Base-by-base conservation (phyloP, 192 early-diverging fungal genomes). In the Umbelopsis vinacea region DNA sequence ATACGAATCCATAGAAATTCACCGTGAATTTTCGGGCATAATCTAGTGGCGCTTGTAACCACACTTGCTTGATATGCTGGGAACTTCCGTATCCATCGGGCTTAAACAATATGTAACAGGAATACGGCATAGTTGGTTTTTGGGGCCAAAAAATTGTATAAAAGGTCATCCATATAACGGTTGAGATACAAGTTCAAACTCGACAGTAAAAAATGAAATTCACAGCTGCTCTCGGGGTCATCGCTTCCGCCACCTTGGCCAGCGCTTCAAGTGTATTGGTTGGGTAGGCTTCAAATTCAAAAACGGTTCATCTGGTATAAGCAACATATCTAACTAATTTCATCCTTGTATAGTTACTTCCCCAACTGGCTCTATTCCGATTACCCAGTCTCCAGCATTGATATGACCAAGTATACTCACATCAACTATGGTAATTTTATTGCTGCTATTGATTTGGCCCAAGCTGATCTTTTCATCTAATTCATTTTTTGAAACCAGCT, bases 351-450 rank as follows among this genome's bases (percentile, higher is more conserved):
- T 17, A 63, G 57, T 6, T 63, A 63, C 57, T 63, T 63, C 14
- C 57, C 57, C 57, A 63, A 63, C 6, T 63, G 57, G 57, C 33
- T 63, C 11, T 63, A 63, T 33, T 12, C 11, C 11, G 29, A 47
- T 21, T 72, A 74, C 70, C 77, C 75, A 70, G 77, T 79, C 15
- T 70, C 74, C 5, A 52, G 46, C 48, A 73, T 85, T 54, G 82
- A 85, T 9, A 74, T 85, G 46, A 54, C 81, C 22, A 85, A 86
- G 57, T 86, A 90, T 71, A 91, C 91, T 38, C 91, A 91, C 71
- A 69, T 93, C 54, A 88, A 89, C 69, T 87, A 91, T 43, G 90
- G 57, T 63, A 63, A 37, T 5, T 63, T 37, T 37, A 21, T 15
- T 50, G 0, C 19, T 15, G 48, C 48, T 50, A n/a, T 17, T n/a